A percentile compares a stretch with the other conserved stretches of the same genome.
phyloP scores from a whole-genome alignment of 148 eudicot species.

The Gaultheria prostrata region DNA sequence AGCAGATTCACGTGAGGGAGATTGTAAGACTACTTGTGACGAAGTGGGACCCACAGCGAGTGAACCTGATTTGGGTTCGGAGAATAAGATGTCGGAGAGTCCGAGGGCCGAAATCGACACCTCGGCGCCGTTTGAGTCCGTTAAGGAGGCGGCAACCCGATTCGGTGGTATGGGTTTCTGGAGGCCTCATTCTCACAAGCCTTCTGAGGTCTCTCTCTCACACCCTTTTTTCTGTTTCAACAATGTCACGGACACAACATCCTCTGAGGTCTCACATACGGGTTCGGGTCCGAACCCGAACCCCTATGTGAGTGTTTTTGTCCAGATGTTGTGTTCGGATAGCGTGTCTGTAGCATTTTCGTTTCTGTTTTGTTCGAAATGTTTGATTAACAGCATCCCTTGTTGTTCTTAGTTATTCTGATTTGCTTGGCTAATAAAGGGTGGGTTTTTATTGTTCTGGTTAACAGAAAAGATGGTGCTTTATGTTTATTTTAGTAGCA shows the following conservation, averaged over 20 bases:
- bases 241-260: no score
- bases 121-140: constrained; percentile 91
- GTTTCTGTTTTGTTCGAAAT: background rate
- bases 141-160: constrained; percentile 75
- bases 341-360: background rate
- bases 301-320: no score
- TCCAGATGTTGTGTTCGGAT: no score
- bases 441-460: background rate
- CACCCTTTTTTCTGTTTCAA: no score
- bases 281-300: no score
- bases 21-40: background rate
- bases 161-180: constrained; percentile 91
- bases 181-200: constrained; percentile 47
- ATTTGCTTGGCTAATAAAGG: background rate
- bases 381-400: background rate
- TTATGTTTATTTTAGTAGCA: background rate
- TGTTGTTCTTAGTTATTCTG: background rate
- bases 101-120: constrained; percentile 77
- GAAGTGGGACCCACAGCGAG: background rate
- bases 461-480: background rate
- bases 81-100: constrained; percentile 15
- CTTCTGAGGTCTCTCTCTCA: constrained; percentile 21
- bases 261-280: no score
- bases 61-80: background rate
- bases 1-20: background rate